Percentiles rank a stretch among this genome's conserved stretches.
Conservation (phyloP, 257 asterid species). For the Orobanche coerulescens region DNA sequence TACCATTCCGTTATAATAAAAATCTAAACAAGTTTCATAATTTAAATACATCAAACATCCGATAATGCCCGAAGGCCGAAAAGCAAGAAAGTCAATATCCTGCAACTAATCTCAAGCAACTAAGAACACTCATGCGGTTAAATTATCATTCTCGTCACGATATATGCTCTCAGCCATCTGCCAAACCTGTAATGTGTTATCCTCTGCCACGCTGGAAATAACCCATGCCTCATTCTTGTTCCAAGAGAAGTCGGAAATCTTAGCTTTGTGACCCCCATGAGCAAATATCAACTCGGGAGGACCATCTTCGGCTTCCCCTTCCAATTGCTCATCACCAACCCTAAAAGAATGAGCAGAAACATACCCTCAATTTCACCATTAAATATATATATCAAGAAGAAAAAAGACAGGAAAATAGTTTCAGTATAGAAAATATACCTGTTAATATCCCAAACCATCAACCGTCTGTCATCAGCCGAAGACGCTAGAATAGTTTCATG, state of each 20-base stretch:
- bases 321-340: conserved; percentile 93
- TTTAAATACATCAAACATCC: not conserved
- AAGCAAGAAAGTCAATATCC: not conserved
- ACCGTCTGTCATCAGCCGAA: conserved; percentile 84
- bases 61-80: not conserved
- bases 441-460: conserved; percentile 95
- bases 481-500: conserved; percentile 92
- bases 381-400: not conserved
- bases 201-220: conserved; percentile 92
- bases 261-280: conserved; percentile 95
- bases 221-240: conserved; percentile 83
- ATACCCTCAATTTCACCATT: too few species aligned
- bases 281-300: conserved; percentile 94
- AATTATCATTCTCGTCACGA: conserved; percentile 52
- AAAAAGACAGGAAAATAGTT: not conserved
- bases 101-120: not conserved
- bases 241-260: conserved; percentile 92
- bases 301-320: conserved; percentile 98
- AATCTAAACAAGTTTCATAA: not conserved
- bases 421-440: conserved; percentile 34
- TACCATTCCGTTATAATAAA: too few species aligned
- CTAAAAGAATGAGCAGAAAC: conserved; percentile 30
- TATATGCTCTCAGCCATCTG: conserved; percentile 87
- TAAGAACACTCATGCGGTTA: conserved; percentile 20
- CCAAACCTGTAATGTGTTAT: conserved; percentile 86